phyloP scores from a whole-genome alignment of 148 eudicot species.

The Fallopia convolvulus region DNA sequence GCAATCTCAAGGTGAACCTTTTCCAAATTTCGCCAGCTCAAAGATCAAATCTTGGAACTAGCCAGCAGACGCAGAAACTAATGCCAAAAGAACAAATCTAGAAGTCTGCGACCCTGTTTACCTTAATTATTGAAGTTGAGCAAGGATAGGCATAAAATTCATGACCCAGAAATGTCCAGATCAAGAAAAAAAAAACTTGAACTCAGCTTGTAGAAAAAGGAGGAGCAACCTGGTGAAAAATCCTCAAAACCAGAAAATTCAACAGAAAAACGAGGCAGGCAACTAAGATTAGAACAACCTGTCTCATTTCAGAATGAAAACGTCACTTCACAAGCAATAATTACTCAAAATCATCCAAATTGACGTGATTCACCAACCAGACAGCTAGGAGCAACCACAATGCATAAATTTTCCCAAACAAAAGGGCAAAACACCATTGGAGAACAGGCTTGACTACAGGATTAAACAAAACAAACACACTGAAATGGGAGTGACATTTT shows the following conservation, averaged over 20 bases:
- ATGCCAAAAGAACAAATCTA: background rate
- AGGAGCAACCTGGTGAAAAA: background rate
- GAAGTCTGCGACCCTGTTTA: background rate
- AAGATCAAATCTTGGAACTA: background rate
- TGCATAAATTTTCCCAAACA: background rate
- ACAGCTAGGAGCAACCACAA: background rate
- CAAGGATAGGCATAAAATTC: background rate
- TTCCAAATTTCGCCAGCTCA: background rate
- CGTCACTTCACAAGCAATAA: background rate
- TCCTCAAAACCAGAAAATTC: constrained; percentile 3
- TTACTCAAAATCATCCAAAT: background rate
- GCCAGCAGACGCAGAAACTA: background rate
- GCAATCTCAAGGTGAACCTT: background rate
- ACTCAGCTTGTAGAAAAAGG: background rate
- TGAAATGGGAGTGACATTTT: background rate
- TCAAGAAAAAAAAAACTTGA: constrained; percentile 1
- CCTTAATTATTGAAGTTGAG: background rate
- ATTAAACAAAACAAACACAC: background rate
- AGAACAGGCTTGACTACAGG: background rate
- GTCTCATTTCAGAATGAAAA: constrained; percentile 6
- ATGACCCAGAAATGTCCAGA: background rate
- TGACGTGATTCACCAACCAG: background rate
- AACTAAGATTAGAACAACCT: constrained; percentile 5
- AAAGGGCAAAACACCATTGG: background rate
- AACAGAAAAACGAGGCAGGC: background rate